Evolutionary conservation across 305 asterid genomes (phyloP).

Genomic region (Fraxinus latifolia): DNA sequence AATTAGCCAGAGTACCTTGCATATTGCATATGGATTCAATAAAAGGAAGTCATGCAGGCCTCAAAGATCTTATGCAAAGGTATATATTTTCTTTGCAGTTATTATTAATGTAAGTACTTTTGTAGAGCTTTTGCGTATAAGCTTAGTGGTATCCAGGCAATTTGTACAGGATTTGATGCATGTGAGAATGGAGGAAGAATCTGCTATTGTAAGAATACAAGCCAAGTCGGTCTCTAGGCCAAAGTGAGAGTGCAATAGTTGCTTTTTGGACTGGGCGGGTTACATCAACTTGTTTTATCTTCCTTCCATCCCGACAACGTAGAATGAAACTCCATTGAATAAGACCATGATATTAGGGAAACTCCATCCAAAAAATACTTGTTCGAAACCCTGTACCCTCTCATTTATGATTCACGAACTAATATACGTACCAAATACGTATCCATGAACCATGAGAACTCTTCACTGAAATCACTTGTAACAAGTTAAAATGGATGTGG

Average conservation of each 20-base stretch:
- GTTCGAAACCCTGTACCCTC: background rate
- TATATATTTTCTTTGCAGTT: slow-evolving; percentile 23
- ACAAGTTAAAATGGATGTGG: slow-evolving; percentile 13
- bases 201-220: slow-evolving; percentile 4
- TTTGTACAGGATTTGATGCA: slow-evolving; percentile 13
- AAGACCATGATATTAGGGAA: background rate
- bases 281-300: background rate
- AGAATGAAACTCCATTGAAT: background rate
- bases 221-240: background rate
- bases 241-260: background rate
- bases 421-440: background rate
- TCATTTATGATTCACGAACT: slow-evolving; percentile 9
- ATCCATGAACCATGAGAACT: background rate
- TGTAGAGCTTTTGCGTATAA: background rate
- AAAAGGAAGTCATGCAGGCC: slow-evolving; percentile 79
- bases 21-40: slow-evolving; percentile 96
- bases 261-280: slow-evolving; percentile 18
- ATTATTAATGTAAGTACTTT: background rate
- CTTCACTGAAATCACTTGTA: slow-evolving; percentile 3
- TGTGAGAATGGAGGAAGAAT: slow-evolving; percentile 7
- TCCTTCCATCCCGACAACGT: slow-evolving; percentile 1
- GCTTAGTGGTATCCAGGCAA: slow-evolving; percentile 3
- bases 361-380: background rate
- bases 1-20: slow-evolving; percentile 66
- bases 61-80: slow-evolving; percentile 83